Conservation (phyloP, 106 monocot genomes). For the Allium sativum region DNA sequence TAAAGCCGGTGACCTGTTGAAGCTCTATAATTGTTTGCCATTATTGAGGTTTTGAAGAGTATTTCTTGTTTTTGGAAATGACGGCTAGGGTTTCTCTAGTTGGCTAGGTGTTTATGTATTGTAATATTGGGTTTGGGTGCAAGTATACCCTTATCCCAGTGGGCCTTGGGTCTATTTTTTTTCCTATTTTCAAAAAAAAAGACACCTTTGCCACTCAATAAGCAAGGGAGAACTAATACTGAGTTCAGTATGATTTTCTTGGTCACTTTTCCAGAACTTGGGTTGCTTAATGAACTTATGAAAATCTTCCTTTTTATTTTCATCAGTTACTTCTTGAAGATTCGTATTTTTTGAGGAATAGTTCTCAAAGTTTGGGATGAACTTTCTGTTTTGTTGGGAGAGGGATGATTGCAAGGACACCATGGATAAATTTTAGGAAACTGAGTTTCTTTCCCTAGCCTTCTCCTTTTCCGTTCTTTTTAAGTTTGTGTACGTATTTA, state of each 20-base stretch:
- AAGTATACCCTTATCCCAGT: too few relatives aligned
- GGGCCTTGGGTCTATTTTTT: too few relatives aligned
- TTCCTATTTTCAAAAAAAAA: too few relatives aligned
- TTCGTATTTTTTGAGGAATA: conserved; percentile 35
- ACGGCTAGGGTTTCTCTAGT: too few relatives aligned
- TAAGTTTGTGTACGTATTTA: not conserved
- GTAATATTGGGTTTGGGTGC: too few relatives aligned
- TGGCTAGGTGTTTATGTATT: too few relatives aligned
- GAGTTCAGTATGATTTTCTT: conserved; percentile 25
- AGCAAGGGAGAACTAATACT: conserved; percentile 50
- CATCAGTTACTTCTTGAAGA: conserved; percentile 11
- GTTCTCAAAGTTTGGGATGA: not conserved
- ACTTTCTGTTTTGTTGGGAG: conserved; percentile 9
- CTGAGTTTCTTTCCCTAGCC: not conserved
- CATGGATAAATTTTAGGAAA: conserved; percentile 18
- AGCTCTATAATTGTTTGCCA: too few relatives aligned
- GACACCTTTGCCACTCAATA: conserved; percentile 60
- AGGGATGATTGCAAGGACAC: conserved; percentile 38
- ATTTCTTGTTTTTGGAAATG: too few relatives aligned
- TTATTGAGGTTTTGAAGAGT: too few relatives aligned
- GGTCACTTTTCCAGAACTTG: not conserved
- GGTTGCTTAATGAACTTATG: not conserved
- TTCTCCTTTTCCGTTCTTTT: not conserved
- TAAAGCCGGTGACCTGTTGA: too few relatives aligned
- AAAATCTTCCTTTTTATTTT: not conserved